These are phyloP conservation scores for Naematelia aurantialba DNA, from an alignment of 768 basidiomycete species.

Conservation along the genomic window DNA sequence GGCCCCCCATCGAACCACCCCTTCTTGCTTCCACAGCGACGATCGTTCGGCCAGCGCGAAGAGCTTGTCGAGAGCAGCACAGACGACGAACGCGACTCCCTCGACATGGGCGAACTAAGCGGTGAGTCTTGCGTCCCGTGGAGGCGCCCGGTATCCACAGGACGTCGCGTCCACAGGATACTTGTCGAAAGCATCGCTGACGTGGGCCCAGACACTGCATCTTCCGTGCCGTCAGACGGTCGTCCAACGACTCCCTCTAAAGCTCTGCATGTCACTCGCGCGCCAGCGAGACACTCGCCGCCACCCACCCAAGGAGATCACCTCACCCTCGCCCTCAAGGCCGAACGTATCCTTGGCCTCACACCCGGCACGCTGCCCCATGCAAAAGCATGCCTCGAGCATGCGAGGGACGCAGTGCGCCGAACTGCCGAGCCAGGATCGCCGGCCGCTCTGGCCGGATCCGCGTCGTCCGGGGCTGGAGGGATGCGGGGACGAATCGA, in stretches of 20 bases:
- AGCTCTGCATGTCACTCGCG: background rate
- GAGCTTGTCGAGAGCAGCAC: background rate
- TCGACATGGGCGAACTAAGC: constrained; percentile 40
- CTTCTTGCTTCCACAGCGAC: constrained; percentile 1
- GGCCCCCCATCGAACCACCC: background rate
- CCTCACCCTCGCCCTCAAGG: constrained; percentile 34
- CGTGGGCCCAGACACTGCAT: constrained; percentile 27
- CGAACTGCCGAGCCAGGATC: constrained; percentile 10
- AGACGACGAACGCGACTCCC: constrained; percentile 9
- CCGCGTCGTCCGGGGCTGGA: background rate
- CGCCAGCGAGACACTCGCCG: background rate
- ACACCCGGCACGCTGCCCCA: constrained; percentile 37
- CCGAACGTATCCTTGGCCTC: constrained; percentile 37
- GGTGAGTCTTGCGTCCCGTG: constrained; percentile 25
- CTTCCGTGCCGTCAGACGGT: constrained; percentile 28
- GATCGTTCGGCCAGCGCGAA: background rate
- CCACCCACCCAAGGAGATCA: constrained; percentile 4
- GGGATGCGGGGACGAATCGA: constrained; percentile 11
- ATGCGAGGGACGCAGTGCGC: constrained; percentile 36
- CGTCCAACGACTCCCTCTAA: constrained; percentile 33
- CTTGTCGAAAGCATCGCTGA: background rate
- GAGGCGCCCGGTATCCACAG: background rate
- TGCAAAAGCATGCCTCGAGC: constrained; percentile 36
- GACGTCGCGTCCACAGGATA: too few relatives aligned
- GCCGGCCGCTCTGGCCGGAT: background rate